Evolutionary conservation across 495 filamentous ascomycete species (phyloP).

Genomic region (Xylaria curta): DNA sequence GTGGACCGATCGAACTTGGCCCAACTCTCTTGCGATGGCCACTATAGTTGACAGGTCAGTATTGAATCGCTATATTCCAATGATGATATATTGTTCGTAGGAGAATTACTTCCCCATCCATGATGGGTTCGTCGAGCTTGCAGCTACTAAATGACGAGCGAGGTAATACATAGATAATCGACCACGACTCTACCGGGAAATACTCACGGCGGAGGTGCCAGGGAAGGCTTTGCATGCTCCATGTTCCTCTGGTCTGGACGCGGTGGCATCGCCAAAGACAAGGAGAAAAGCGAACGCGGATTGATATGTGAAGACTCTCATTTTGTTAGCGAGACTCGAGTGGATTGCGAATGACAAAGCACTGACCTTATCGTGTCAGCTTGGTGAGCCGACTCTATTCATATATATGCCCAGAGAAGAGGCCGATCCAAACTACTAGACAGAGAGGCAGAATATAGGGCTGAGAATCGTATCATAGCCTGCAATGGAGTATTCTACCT

Average conservation of each 20-base stretch:
- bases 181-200: not conserved
- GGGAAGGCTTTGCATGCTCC: conserved; percentile 43
- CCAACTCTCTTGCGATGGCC: conserved; percentile 44
- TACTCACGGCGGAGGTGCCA: conserved; percentile 31
- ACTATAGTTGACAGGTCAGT: conserved; percentile 26
- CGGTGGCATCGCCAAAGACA: conserved; percentile 28
- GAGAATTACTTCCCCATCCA: not conserved
- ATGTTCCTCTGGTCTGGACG: conserved; percentile 13
- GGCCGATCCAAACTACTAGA: not conserved
- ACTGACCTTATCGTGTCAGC: not conserved
- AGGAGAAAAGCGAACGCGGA: conserved; percentile 13
- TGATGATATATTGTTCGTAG: not conserved
- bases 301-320: conserved; percentile 19
- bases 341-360: not conserved
- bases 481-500: not conserved
- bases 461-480: conserved; percentile 10
- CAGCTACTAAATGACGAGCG: not conserved
- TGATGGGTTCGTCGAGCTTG: not conserved
- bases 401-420: not conserved
- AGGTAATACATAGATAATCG: not conserved
- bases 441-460: not conserved
- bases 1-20: conserved; percentile 42
- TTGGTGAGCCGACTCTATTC: not conserved
- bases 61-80: not conserved
- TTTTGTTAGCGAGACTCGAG: conserved; percentile 6